Base-by-base conservation (phyloP, 1,139 yeast genomes). In the Scheffersomyces insectosa region DNA sequence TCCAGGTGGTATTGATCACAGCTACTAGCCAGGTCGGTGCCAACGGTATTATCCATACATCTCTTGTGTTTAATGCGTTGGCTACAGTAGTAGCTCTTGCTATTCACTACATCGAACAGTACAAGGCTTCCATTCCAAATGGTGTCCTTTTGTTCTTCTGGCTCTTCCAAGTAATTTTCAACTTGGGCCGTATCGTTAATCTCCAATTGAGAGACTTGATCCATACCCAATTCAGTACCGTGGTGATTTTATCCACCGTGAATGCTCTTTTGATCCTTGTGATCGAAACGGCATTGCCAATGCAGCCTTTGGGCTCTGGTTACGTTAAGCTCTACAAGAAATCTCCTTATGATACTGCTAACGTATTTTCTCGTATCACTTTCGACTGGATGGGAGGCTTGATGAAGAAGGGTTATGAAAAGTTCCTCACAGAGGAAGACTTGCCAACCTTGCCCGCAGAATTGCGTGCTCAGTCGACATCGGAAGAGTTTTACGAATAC, bases 331-430 rank as follows among this genome's bases (percentile, higher is more conserved):
- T 71, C 29, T 61, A 65, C 29, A 75, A 71, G 42, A 42, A 45
- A 2, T 62, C 76, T 50, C 96, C 97, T 3, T 83, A 79, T 49
- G 98, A 91, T 56, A 68, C 68, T 31, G 96, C 99, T 10, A 87
- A 91, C 59, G 69, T 90, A 20, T 90, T 91, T 57, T 82, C 95
- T 13, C 77, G 80, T 48, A 71, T 95, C 45, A 83, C 95, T 0
- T 93, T 93, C 63, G 72, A 82, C 35, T 93, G 99, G 99, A 87
- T 93, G 95, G 81, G 91, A 2, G 88, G 85, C 4, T 72, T 93
- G 59, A 91, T 93, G 97, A 83, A 76, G 59, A 79, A 78, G 45
- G 99, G 99, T 20, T 88, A 87, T 59, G 65, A 73, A 27, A 83
- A 85, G 44, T 93, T 67, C 60, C 73, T 93, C 52, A 78, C 84